phyloP scores from a whole-genome alignment of 257 asterid genomes.

The Paraleonurus japonicus region DNA sequence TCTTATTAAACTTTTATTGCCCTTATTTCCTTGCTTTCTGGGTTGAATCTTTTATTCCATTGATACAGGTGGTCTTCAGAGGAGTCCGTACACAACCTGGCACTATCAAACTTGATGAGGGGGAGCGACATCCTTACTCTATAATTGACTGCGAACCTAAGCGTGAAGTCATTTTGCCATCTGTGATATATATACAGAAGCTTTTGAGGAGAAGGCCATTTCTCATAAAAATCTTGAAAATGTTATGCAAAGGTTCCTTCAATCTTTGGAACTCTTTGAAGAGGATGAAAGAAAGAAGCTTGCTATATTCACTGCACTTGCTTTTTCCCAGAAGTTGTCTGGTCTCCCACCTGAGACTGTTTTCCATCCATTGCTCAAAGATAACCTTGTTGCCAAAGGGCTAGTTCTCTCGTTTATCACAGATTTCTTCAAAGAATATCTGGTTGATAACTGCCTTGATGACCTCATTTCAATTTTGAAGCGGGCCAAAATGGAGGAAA shows the following conservation, averaged over 20 bases:
- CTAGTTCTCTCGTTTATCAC: constrained; percentile 89
- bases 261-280: constrained; percentile 90
- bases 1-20: background rate
- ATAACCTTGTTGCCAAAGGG: constrained; percentile 97
- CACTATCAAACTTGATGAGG: constrained; percentile 95
- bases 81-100: constrained; percentile 99
- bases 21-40: constrained; percentile 8
- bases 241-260: constrained; percentile 93
- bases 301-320: constrained; percentile 98
- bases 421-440: constrained; percentile 92
- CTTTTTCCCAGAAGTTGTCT: constrained; percentile 95
- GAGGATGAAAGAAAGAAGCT: constrained; percentile 97
- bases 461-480: constrained; percentile 87
- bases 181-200: constrained; percentile 90
- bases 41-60: constrained; percentile 25
- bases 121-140: constrained; percentile 91
- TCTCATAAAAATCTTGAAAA: constrained; percentile 96
- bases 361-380: constrained; percentile 94
- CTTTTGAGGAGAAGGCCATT: constrained; percentile 85
- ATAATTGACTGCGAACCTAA: constrained; percentile 75
- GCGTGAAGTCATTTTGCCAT: constrained; percentile 87
- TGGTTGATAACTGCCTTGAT: constrained; percentile 95
- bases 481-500: constrained; percentile 93
- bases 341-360: constrained; percentile 99
- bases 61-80: constrained; percentile 75